Evolutionary conservation across 2,329 filamentous ascomycete genomes (phyloP).

Genomic region (Fusarium tanahbumbuense): DNA sequence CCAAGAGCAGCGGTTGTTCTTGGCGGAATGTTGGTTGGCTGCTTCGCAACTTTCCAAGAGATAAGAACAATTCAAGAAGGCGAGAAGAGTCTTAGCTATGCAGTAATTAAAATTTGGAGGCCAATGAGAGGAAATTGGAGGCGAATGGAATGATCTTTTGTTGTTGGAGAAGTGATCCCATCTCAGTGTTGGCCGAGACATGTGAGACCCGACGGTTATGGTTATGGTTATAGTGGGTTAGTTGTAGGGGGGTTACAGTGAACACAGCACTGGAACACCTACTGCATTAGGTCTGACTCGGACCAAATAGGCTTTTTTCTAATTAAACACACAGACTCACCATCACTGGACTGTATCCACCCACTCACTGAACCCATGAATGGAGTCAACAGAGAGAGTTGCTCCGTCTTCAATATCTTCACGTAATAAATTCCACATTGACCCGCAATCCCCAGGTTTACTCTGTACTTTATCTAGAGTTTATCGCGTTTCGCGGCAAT

Average conservation of each 20-base stretch:
- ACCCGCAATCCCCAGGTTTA: conserved; percentile 14
- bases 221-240: not conserved
- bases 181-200: not conserved
- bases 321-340: not conserved
- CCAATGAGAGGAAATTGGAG: conserved; percentile 8
- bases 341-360: not conserved
- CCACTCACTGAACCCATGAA: not conserved
- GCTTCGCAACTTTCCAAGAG: conserved; percentile 13
- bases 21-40: conserved; percentile 8
- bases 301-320: not conserved
- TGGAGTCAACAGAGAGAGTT: too few species aligned
- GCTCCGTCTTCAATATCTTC: not conserved
- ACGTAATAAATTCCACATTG: conserved; percentile 23
- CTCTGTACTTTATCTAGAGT: not conserved
- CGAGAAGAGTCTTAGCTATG: not conserved
- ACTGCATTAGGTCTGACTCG: not conserved
- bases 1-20: conserved; percentile 26
- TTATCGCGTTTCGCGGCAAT: not conserved
- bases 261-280: not conserved
- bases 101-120: not conserved
- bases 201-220: not conserved
- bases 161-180: not conserved
- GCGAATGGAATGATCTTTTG: conserved; percentile 21
- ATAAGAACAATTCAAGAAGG: conserved; percentile 10
- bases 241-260: not conserved